phyloP scores from a whole-genome alignment of 306 rosid genomes.

The Rosa rugosa region DNA sequence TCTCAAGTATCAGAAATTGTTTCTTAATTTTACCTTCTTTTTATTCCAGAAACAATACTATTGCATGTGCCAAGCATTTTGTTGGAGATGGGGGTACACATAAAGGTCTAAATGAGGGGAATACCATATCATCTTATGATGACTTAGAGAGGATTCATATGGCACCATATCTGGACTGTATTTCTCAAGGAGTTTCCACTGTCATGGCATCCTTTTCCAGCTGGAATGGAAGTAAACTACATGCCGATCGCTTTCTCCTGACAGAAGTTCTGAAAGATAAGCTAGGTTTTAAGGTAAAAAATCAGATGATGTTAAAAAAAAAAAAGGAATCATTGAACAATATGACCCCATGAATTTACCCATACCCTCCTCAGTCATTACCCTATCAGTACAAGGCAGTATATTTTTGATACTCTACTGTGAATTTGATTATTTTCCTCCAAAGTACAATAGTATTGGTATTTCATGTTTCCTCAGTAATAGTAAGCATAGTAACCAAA shows the following conservation, averaged over 20 bases:
- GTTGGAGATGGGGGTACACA: conserved; percentile 93
- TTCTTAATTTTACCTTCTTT: conserved; percentile 19
- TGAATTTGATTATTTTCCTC: not conserved
- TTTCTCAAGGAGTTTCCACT: conserved; percentile 79
- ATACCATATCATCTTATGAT: conserved; percentile 62
- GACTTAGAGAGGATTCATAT: conserved; percentile 79
- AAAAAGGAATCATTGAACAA: not conserved
- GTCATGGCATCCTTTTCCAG: conserved; percentile 85
- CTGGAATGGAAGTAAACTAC: conserved; percentile 78
- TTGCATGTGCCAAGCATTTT: conserved; percentile 98
- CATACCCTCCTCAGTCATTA: not conserved
- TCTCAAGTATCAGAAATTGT: not conserved
- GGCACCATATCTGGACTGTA: conserved; percentile 88
- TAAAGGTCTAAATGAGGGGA: conserved; percentile 78
- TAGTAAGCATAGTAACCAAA: not conserved
- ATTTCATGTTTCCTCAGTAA: too few relatives aligned
- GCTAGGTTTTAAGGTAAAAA: conserved; percentile 77
- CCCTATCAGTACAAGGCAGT: not conserved
- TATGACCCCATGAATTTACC: not conserved
- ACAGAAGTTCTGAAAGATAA: conserved; percentile 71
- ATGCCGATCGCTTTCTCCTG: conserved; percentile 61
- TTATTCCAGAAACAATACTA: conserved; percentile 62
- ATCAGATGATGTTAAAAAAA: not conserved
- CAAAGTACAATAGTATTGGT: not conserved
- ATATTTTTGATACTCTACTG: not conserved